Evolutionary conservation across 495 filamentous ascomycete genomes (phyloP).

Genomic region (Talaromyces thailandensis): DNA sequence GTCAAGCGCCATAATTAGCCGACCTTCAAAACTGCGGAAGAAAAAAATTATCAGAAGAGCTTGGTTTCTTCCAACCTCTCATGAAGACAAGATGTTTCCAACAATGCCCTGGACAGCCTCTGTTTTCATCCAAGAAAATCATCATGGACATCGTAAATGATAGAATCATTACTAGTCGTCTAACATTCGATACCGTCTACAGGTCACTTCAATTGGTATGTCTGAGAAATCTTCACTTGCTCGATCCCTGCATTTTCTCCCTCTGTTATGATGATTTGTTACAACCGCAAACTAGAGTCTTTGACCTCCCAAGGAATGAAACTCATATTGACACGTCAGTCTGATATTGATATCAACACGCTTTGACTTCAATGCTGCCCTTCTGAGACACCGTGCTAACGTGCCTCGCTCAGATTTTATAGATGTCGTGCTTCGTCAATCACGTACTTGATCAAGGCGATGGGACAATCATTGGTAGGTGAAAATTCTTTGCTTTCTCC

Average conservation of each 20-base stretch:
- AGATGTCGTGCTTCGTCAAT: background rate
- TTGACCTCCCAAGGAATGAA: constrained; percentile 90
- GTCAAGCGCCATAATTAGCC: constrained; percentile 1
- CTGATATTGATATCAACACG: constrained; percentile 51
- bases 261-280: constrained; percentile 54
- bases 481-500: constrained; percentile 2
- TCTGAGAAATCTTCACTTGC: background rate
- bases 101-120: background rate
- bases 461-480: constrained; percentile 1
- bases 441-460: background rate
- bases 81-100: background rate
- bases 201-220: constrained; percentile 13
- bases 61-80: background rate
- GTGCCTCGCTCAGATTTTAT: background rate
- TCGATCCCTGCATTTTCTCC: constrained; percentile 2
- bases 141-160: background rate
- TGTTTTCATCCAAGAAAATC: background rate
- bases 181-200: background rate
- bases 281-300: constrained; percentile 99
- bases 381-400: background rate
- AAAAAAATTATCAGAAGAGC: background rate
- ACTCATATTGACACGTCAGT: constrained; percentile 97
- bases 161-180: background rate
- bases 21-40: constrained; percentile 1
- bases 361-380: background rate